phyloP scores from a whole-genome alignment of 345 rosid species.

The Streptanthus diversifolius region DNA sequence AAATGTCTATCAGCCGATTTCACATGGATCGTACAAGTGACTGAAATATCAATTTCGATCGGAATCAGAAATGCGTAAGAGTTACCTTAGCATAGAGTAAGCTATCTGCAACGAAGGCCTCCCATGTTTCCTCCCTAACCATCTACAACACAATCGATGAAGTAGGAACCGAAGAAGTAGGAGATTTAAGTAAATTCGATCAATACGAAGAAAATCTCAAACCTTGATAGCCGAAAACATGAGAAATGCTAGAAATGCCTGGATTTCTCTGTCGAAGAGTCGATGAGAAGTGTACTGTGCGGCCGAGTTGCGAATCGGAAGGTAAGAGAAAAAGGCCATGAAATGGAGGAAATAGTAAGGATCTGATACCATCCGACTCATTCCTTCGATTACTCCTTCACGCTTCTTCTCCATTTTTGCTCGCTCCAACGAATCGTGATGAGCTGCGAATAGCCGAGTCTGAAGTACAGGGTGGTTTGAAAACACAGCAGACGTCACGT shows the following conservation, averaged over 20 bases:
- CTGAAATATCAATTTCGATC: background rate
- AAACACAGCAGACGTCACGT: slow-evolving; percentile 8
- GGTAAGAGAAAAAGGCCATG: slow-evolving; percentile 70
- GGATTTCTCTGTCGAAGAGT: slow-evolving; percentile 64
- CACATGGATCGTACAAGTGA: background rate
- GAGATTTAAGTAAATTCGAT: background rate
- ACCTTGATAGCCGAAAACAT: slow-evolving; percentile 63
- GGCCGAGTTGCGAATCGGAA: slow-evolving; percentile 59
- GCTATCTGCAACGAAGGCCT: slow-evolving; percentile 57
- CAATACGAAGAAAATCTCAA: background rate
- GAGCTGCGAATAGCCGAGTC: background rate
- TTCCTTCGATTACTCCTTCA: slow-evolving; percentile 38
- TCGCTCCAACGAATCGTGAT: background rate
- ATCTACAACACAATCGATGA: slow-evolving; percentile 38
- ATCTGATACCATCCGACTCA: slow-evolving; percentile 56
- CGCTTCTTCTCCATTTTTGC: slow-evolving; percentile 29
- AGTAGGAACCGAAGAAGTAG: background rate
- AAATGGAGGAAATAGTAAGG: slow-evolving; percentile 68
- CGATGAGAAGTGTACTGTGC: slow-evolving; percentile 43
- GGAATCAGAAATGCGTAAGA: slow-evolving; percentile 1
- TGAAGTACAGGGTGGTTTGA: background rate
- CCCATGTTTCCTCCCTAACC: slow-evolving; percentile 78
- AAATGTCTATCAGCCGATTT: slow-evolving; percentile 11
- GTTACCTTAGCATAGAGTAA: slow-evolving; percentile 68
- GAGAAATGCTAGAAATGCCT: slow-evolving; percentile 62